A percentile compares a stretch with the other conserved stretches of the same genome.
Evolutionary conservation across 2,329 filamentous ascomycete species (phyloP).

Genomic region (Ascochyta pisi): DNA sequence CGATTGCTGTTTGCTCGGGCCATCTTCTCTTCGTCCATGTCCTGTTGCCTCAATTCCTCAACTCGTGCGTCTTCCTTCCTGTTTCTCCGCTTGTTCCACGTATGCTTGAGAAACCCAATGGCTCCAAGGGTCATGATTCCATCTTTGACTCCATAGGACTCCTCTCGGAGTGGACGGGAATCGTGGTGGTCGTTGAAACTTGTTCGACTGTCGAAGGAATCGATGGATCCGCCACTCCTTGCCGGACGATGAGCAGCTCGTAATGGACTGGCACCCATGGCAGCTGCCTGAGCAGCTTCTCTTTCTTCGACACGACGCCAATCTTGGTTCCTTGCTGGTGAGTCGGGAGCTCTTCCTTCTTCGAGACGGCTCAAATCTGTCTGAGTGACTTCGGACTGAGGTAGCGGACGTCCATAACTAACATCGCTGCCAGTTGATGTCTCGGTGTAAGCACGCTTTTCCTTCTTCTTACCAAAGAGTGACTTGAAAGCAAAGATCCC

Average conservation of each 20-base stretch:
- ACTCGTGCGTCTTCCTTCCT: constrained; percentile 67
- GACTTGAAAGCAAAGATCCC: constrained; percentile 57
- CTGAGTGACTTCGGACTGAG: constrained; percentile 56
- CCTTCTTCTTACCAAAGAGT: constrained; percentile 64
- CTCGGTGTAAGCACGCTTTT: constrained; percentile 50
- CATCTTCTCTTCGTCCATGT: constrained; percentile 60
- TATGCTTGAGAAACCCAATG: constrained; percentile 52
- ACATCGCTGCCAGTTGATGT: constrained; percentile 57
- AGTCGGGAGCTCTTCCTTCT: constrained; percentile 60
- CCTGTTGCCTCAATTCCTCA: constrained; percentile 59
- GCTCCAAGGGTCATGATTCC: constrained; percentile 57
- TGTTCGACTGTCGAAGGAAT: constrained; percentile 52
- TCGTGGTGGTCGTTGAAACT: constrained; percentile 44
- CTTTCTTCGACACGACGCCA: constrained; percentile 50
- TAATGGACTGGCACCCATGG: constrained; percentile 57
- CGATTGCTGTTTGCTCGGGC: constrained; percentile 60
- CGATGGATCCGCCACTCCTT: constrained; percentile 48
- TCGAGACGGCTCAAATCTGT: constrained; percentile 58
- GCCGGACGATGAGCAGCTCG: constrained; percentile 39
- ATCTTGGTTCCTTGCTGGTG: constrained; percentile 48
- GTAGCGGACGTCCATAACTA: constrained; percentile 60
- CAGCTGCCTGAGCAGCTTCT: constrained; percentile 47
- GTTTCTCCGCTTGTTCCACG: constrained; percentile 60
- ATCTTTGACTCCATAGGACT: constrained; percentile 49
- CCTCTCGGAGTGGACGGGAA: constrained; percentile 24